Percentiles rank a stretch among this genome's conserved stretches.
phyloP scores from a whole-genome alignment of 371 early-diverging fungal genomes.

The Umbelopsis sp. region DNA sequence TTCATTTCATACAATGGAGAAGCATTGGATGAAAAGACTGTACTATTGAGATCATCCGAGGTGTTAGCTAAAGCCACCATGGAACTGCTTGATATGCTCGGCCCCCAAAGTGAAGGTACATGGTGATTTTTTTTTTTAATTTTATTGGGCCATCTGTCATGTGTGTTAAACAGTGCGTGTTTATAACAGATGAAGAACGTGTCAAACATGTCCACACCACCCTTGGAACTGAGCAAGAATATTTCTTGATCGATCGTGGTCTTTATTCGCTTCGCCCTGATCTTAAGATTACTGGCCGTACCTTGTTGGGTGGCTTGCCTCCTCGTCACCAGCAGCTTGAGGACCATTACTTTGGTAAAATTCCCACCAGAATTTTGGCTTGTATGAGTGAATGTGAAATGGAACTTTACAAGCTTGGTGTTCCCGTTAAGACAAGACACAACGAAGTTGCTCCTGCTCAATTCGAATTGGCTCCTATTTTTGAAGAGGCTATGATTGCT shows the following conservation, averaged over 20 bases:
- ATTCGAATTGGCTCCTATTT: slow-evolving; percentile 98
- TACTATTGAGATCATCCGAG: slow-evolving; percentile 89
- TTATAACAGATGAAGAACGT: slow-evolving; percentile 46
- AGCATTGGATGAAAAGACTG: slow-evolving; percentile 98
- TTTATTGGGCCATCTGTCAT: background rate
- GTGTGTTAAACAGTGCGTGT: background rate
- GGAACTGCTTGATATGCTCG: slow-evolving; percentile 73
- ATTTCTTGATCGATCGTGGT: slow-evolving; percentile 94
- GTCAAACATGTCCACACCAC: slow-evolving; percentile 86
- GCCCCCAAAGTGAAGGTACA: background rate
- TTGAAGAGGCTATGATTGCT: slow-evolving; percentile 94
- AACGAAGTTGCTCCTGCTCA: slow-evolving; percentile 99
- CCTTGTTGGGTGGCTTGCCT: slow-evolving; percentile 90
- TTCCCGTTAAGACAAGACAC: slow-evolving; percentile 98
- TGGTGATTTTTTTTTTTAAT: background rate
- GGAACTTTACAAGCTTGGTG: slow-evolving; percentile 92
- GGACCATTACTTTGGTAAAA: slow-evolving; percentile 98
- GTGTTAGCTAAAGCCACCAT: slow-evolving; percentile 80
- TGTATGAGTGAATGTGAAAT: slow-evolving; percentile 92
- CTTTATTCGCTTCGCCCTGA: slow-evolving; percentile 93
- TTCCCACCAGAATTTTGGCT: slow-evolving; percentile 92
- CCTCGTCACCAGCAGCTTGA: slow-evolving; percentile 98
- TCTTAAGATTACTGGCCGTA: slow-evolving; percentile 95
- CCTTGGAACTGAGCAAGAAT: slow-evolving; percentile 98
- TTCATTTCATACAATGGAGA: slow-evolving; percentile 99